phyloP scores from a whole-genome alignment of 176 grass and related monocot genomes.

The Urochloa ruziziensis region DNA sequence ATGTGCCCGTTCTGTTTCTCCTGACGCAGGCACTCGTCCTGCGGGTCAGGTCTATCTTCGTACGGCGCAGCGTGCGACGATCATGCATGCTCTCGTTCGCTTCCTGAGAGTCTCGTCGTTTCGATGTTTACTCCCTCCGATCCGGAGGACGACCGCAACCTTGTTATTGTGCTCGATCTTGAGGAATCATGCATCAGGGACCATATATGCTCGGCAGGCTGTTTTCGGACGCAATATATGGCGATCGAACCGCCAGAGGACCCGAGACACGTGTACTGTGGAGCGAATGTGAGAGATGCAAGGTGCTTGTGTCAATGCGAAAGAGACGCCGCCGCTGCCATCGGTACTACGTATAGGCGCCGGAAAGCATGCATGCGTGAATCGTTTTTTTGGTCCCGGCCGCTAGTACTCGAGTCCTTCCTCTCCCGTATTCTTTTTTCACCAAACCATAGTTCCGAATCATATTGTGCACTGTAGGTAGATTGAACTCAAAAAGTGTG shows the following conservation, averaged over 20 bases:
- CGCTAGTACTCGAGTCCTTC: neutral
- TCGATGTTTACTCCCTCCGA: too few relatives aligned
- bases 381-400: neutral
- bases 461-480: too few relatives aligned
- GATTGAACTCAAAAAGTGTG: too few relatives aligned
- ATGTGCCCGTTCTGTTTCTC: neutral
- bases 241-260: neutral
- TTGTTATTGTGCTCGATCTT: neutral
- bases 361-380: neutral
- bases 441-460: too few relatives aligned
- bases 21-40: neutral
- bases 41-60: neutral
- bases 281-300: neutral
- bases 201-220: neutral
- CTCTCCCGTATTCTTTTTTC: too few relatives aligned
- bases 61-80: neutral
- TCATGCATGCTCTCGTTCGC: neutral
- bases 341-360: neutral
- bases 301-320: neutral
- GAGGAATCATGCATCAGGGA: neutral
- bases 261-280: neutral
- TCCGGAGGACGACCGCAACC: neutral
- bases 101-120: neutral
- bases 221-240: neutral
- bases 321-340: neutral